phyloP scores from a whole-genome alignment of 139 green algal species.

The Ettlia oleoabundans region DNA sequence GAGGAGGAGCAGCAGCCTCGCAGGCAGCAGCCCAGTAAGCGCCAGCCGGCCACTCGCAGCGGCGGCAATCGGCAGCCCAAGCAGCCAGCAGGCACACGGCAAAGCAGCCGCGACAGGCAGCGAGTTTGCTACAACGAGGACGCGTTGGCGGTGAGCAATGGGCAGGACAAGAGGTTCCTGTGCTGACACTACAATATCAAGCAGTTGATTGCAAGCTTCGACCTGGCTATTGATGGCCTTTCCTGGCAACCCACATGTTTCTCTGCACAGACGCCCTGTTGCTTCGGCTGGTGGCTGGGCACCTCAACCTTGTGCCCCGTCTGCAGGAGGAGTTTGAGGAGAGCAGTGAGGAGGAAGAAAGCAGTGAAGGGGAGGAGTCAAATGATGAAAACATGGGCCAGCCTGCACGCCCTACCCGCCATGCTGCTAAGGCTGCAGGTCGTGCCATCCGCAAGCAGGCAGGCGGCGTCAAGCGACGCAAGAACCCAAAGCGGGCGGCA shows the following conservation, averaged over 20 bases:
- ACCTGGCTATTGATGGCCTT: too few relatives aligned
- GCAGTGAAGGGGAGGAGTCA: background rate
- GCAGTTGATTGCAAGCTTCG: background rate
- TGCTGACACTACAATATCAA: background rate
- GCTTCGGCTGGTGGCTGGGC: background rate
- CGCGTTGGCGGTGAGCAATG: background rate
- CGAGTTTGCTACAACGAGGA: background rate
- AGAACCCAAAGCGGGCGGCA: constrained; percentile 1
- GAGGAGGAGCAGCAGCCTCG: constrained; percentile 2
- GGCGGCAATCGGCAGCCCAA: background rate
- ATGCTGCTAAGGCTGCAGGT: constrained; percentile 8
- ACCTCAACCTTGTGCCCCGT: too few relatives aligned
- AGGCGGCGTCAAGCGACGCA: constrained; percentile 18
- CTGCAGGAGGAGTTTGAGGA: constrained; percentile 3
- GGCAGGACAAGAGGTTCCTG: background rate
- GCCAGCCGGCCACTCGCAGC: background rate
- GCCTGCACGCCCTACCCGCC: constrained; percentile 7
- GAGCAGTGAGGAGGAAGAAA: constrained; percentile 13
- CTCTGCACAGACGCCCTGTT: too few relatives aligned
- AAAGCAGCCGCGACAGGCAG: background rate
- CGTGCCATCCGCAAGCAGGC: constrained; percentile 18
- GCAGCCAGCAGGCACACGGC: background rate
- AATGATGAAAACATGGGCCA: background rate
- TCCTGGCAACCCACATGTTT: too few relatives aligned
- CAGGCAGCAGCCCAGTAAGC: background rate